These are phyloP conservation scores for Cunninghamia lanceolata DNA, from an alignment of 75 land plant genomes.

Conservation along the genomic window DNA sequence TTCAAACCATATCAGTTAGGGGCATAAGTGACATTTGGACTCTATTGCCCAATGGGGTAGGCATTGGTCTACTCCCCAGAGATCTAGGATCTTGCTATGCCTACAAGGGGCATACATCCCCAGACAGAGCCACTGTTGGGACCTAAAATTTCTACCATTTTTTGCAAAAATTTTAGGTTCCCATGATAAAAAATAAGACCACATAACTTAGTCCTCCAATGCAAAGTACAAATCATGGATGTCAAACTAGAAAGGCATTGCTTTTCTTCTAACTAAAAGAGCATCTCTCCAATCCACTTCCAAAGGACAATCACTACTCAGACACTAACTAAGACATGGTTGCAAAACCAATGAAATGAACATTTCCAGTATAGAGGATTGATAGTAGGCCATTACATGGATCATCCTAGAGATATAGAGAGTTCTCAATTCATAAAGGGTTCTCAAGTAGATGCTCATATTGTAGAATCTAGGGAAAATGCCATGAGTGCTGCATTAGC, in stretches of 20 bases:
- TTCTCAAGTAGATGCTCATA: background rate
- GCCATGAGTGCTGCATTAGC: conserved; percentile 9
- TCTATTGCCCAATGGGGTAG: too few relatives aligned
- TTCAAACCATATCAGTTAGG: too few relatives aligned
- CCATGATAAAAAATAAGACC: background rate
- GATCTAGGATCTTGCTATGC: too few relatives aligned
- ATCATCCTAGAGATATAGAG: background rate
- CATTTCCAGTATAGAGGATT: background rate
- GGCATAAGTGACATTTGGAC: too few relatives aligned
- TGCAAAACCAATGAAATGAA: too few relatives aligned
- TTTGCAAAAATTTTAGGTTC: too few relatives aligned
- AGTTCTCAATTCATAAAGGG: background rate
- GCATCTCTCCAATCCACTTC: background rate
- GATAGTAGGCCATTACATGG: background rate
- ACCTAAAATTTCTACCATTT: too few relatives aligned
- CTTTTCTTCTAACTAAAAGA: background rate
- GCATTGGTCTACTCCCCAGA: too few relatives aligned
- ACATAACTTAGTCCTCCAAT: background rate
- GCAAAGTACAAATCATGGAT: background rate
- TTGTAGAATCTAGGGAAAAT: background rate
- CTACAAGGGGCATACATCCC: too few relatives aligned
- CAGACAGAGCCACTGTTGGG: too few relatives aligned
- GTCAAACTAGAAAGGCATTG: background rate
- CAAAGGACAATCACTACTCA: background rate
- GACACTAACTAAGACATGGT: conserved; percentile 6